Conservation (phyloP, 768 basidiomycete genomes). For the Lentinula sp. region DNA sequence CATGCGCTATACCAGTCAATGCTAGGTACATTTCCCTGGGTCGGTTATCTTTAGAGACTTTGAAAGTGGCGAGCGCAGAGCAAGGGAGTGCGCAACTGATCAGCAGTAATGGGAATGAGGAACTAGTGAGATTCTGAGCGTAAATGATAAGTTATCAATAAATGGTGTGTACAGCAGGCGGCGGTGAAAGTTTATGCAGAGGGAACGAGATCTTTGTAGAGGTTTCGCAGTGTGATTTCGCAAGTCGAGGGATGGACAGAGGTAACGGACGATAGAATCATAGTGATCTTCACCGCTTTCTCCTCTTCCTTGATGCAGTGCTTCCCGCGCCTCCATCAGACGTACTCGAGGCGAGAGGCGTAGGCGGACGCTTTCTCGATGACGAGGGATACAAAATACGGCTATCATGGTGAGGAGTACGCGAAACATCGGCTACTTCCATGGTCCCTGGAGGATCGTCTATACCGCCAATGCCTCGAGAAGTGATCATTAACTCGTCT, state of each 20-base stretch:
- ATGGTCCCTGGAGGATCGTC: neutral
- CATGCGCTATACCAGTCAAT: too few relatives aligned
- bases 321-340: neutral
- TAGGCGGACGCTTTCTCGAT: neutral
- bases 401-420: neutral
- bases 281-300: neutral
- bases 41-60: too few relatives aligned
- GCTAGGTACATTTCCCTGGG: too few relatives aligned
- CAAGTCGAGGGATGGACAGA: neutral
- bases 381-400: neutral
- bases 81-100: too few relatives aligned
- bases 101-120: too few relatives aligned
- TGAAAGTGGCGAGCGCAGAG: too few relatives aligned
- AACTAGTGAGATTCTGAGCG: too few relatives aligned
- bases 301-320: neutral
- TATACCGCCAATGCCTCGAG: neutral
- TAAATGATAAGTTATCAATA: too few relatives aligned
- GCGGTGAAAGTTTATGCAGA: too few relatives aligned
- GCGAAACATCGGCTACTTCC: neutral
- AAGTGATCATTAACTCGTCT: slow-evolving; percentile 1
- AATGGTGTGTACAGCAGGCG: too few relatives aligned
- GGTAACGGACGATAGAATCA: neutral
- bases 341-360: neutral
- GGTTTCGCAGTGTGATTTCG: neutral
- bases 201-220: too few relatives aligned